These are phyloP conservation scores for Tolypocladium album DNA, from an alignment of 2,329 filamentous ascomycete genomes.

Conservation along the genomic window DNA sequence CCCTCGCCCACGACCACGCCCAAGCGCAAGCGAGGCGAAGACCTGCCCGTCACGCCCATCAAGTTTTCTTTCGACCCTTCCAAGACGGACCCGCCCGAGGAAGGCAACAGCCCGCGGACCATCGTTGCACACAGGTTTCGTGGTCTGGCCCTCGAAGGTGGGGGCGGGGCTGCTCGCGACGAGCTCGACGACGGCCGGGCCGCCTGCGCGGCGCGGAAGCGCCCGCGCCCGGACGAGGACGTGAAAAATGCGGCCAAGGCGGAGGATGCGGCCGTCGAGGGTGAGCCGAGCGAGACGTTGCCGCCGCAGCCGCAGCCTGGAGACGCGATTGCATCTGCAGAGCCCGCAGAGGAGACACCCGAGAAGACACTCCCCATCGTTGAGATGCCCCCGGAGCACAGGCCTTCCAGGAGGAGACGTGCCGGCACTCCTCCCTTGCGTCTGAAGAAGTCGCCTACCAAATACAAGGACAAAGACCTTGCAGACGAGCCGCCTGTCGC, in stretches of 20 bases:
- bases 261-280: neutral
- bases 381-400: constrained; percentile 27
- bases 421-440: constrained; percentile 28
- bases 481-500: constrained; percentile 27
- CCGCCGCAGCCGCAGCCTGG: neutral
- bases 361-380: constrained; percentile 19
- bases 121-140: constrained; percentile 41
- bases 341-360: neutral
- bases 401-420: constrained; percentile 22
- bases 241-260: constrained; percentile 9
- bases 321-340: neutral
- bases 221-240: constrained; percentile 1
- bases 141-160: constrained; percentile 35
- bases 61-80: constrained; percentile 36
- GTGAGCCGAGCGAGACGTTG: constrained; percentile 1
- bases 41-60: constrained; percentile 20
- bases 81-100: constrained; percentile 22
- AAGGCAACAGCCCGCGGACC: constrained; percentile 42
- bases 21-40: constrained; percentile 35
- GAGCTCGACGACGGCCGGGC: constrained; percentile 17
- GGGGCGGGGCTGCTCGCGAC: constrained; percentile 31
- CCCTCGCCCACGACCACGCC: constrained; percentile 20
- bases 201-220: constrained; percentile 10
- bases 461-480: constrained; percentile 9
- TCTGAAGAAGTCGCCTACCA: constrained; percentile 11